Percentiles rank a stretch among this genome's conserved stretches.
Evolutionary conservation across 75 land plant genomes (phyloP).

Genomic region (Pinus taeda): DNA sequence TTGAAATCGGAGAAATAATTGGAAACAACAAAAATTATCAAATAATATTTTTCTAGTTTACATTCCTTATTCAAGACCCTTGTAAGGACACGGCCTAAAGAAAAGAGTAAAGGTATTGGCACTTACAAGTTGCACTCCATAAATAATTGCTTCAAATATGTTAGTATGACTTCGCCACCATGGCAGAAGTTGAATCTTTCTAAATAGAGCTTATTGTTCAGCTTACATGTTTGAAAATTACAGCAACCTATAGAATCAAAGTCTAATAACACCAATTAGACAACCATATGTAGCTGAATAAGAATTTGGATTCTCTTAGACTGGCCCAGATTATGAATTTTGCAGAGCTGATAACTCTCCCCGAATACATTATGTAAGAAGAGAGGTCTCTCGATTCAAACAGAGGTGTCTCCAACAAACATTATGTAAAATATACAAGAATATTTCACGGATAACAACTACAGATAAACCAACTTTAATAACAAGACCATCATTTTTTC

Average conservation of each 20-base stretch:
- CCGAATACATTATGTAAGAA: constrained; percentile 40
- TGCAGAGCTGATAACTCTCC: constrained; percentile 12
- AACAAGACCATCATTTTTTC: neutral
- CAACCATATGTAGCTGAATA: neutral
- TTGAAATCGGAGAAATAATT: neutral
- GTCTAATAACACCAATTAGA: neutral
- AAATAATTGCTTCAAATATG: neutral
- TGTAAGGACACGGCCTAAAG: neutral
- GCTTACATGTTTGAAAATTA: neutral
- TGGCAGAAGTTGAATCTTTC: neutral
- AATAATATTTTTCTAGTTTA: no score
- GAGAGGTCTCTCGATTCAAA: constrained; percentile 37
- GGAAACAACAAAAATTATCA: no score
- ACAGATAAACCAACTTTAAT: neutral
- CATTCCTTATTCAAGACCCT: no score
- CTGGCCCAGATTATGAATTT: neutral
- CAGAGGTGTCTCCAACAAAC: constrained; percentile 33
- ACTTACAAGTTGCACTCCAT: neutral
- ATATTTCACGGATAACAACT: neutral
- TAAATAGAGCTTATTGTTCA: neutral
- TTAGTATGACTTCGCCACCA: neutral
- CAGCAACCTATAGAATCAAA: neutral
- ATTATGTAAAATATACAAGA: constrained; percentile 36
- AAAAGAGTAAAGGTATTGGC: neutral
- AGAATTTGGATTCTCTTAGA: neutral